Percentiles rank a stretch among this genome's conserved stretches.
Evolutionary conservation across 768 basidiomycete species (phyloP).

Genomic region (Trametes villosa): DNA sequence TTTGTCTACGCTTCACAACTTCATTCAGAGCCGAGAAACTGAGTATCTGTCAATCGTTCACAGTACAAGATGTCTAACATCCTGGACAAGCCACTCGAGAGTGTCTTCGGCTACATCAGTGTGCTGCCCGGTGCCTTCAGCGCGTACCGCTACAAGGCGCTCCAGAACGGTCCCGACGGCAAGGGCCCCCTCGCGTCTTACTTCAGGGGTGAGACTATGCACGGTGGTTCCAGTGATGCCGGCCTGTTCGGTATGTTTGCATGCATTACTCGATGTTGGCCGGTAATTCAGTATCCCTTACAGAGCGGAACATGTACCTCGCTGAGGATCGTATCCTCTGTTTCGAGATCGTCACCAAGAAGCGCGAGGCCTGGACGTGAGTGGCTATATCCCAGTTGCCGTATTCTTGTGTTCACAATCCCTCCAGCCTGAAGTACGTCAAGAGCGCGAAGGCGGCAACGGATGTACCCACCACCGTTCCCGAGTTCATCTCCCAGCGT

Average conservation of each 20-base stretch:
- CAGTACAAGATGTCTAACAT: constrained; percentile 98
- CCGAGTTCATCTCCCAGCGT: constrained; percentile 95
- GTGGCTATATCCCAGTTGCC: constrained; percentile 31
- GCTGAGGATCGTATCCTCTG: constrained; percentile 91
- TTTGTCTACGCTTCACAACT: constrained; percentile 26
- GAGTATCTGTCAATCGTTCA: neutral
- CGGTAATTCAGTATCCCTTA: neutral
- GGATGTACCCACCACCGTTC: constrained; percentile 90
- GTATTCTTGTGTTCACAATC: neutral
- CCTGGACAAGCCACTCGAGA: constrained; percentile 95
- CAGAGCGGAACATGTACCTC: constrained; percentile 88
- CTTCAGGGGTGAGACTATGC: constrained; percentile 92
- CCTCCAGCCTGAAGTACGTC: constrained; percentile 75
- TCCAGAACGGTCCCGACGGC: constrained; percentile 85
- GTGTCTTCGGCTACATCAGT: constrained; percentile 85
- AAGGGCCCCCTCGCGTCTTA: constrained; percentile 90
- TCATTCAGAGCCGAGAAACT: neutral
- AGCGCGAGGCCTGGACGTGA: constrained; percentile 80
- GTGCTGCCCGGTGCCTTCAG: constrained; percentile 93
- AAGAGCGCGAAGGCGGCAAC: constrained; percentile 94
- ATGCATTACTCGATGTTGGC: neutral
- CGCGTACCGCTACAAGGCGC: constrained; percentile 87
- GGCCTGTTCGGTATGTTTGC: constrained; percentile 60
- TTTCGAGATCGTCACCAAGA: constrained; percentile 93
- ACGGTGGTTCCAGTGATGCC: constrained; percentile 60